phyloP scores from a whole-genome alignment of 495 filamentous ascomycete genomes.

The Tuber brumale region DNA sequence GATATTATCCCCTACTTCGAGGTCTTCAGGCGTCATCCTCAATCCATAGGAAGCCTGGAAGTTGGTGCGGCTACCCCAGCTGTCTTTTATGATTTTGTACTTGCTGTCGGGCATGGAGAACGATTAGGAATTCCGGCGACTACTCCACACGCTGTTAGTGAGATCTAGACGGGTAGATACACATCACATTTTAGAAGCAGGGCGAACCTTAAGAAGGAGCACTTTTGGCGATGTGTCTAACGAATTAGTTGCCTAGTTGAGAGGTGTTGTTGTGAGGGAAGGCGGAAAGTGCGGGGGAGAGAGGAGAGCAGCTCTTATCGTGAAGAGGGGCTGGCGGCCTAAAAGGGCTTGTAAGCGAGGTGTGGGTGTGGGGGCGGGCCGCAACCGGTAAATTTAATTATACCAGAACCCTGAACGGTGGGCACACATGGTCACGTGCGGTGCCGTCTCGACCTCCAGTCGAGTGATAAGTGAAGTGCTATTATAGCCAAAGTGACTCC shows the following conservation, averaged over 20 bases:
- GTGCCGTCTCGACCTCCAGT: not conserved
- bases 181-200: conserved; percentile 6
- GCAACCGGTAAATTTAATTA: too few species aligned
- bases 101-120: conserved; percentile 10
- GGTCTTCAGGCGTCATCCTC: conserved; percentile 17
- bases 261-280: not conserved
- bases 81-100: conserved; percentile 16
- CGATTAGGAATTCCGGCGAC: not conserved
- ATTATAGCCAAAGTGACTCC: not conserved
- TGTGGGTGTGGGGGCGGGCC: not conserved
- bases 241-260: not conserved
- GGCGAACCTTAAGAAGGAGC: not conserved
- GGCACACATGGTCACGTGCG: not conserved
- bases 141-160: not conserved
- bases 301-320: not conserved
- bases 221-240: not conserved
- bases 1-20: conserved; percentile 24
- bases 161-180: not conserved
- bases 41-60: conserved; percentile 29
- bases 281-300: not conserved
- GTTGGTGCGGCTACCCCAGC: conserved; percentile 17
- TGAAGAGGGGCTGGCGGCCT: not conserved
- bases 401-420: too few species aligned
- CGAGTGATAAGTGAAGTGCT: not conserved
- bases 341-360: not conserved